These are phyloP conservation scores for Citropsis articulata DNA, from an alignment of 345 rosid genomes.

Conservation along the genomic window DNA sequence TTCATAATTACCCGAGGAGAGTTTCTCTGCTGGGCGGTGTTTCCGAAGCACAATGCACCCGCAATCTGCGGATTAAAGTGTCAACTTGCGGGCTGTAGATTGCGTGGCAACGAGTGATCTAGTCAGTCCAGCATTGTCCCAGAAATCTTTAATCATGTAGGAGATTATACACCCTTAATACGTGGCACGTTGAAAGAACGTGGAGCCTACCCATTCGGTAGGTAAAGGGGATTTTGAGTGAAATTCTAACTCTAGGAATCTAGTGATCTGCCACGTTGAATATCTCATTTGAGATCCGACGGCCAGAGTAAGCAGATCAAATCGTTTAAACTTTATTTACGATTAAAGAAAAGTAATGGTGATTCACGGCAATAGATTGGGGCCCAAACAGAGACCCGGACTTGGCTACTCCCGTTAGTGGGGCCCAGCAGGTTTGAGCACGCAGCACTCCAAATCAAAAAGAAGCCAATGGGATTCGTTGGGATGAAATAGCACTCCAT, in stretches of 20 bases:
- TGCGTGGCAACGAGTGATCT: not conserved
- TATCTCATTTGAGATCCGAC: not conserved
- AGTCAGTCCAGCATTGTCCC: not conserved
- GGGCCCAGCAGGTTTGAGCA: not conserved
- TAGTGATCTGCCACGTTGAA: conserved; percentile 14
- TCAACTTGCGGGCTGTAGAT: not conserved
- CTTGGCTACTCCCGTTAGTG: not conserved
- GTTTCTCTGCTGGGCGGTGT: not conserved
- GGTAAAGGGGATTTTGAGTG: not conserved
- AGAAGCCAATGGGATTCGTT: not conserved
- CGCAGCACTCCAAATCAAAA: not conserved
- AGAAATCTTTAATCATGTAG: not conserved
- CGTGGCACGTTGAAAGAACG: conserved; percentile 16
- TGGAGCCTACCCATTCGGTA: conserved; percentile 17
- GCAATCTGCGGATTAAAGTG: conserved; percentile 2
- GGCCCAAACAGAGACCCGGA: not conserved
- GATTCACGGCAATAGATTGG: conserved; percentile 22
- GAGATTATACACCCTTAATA: not conserved
- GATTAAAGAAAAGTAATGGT: not conserved
- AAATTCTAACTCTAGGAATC: not conserved
- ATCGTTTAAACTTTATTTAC: not conserved
- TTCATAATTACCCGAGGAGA: not conserved
- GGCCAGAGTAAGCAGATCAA: conserved; percentile 7
- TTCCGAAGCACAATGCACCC: not conserved
- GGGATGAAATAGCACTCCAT: conserved; percentile 2